Base-by-base conservation (phyloP, 1,139 yeast species). In the Kurtzmaniella quercitrusa region DNA sequence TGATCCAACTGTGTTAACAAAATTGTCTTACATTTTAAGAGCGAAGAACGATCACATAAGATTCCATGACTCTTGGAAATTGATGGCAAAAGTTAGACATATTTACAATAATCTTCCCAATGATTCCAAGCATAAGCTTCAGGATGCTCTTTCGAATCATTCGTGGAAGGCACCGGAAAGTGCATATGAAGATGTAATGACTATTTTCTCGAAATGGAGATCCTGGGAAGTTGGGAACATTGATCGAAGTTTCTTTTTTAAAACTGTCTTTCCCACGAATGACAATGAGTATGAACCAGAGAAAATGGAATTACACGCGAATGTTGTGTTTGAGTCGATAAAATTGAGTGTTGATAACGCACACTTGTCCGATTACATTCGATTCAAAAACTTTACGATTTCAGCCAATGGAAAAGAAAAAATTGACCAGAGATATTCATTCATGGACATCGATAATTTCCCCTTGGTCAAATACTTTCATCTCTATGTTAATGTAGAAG, bases 1-100 rank as follows among this genome's bases (percentile, higher is more conserved):
- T 53, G 98, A 93, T 56, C 95, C 98, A 0, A 82, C 88, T 7
- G 96, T 89, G 11, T 75, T 93, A 42, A 91, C 97, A 0, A 82
- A 90, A 43, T 97, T 97, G 0, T 86, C 96, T 0, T 83, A 85
- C 52, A 79, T 89, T 37, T 77, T 87, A 43, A 74, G 96, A 47
- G 75, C 90, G 1, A 77, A 83, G 1, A 72, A 73, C 36, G 77
- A 81, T 15, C 98, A 91, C 62, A 80, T 90, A 5, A 71, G 98
- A 49, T 79, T 84, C 36, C 79, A 82, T 50, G 89, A 89, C 53
- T 81, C 94, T 53, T 93, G 98, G 98, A 86, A 88, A 56, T 77
- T 91, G 33, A 68, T 88, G 39, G 80, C 89, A 6, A 73, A 96
- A 34, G 66, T 91, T 39, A 73, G 97, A 15, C 95, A 91, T 58